These are phyloP conservation scores for Pinus taeda DNA, from an alignment of 75 land plant genomes.

Conservation along the genomic window DNA sequence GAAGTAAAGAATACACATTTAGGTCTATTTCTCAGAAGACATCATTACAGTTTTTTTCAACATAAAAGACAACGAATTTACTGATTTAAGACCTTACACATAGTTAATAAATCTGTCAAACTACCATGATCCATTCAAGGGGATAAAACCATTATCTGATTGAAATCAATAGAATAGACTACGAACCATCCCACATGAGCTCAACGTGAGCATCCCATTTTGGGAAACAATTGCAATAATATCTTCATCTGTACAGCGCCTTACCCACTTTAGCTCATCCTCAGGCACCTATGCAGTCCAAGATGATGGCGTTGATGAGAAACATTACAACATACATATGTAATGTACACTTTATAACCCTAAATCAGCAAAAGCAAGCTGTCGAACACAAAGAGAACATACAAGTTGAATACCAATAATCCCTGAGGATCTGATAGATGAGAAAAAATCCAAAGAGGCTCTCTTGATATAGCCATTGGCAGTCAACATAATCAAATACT, in stretches of 20 bases:
- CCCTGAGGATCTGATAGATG: constrained; percentile 79
- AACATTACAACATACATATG: neutral
- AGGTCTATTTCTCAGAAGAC: neutral
- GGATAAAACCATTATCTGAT: neutral
- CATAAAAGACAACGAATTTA: too few species aligned
- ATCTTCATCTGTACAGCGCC: constrained; percentile 76
- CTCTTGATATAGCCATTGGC: constrained; percentile 85
- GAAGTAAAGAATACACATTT: neutral
- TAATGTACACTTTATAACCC: neutral
- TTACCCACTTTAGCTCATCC: constrained; percentile 97
- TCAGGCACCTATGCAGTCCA: constrained; percentile 69
- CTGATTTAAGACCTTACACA: too few species aligned
- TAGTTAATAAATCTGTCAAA: too few species aligned
- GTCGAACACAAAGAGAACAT: constrained; percentile 15
- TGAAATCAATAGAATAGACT: neutral
- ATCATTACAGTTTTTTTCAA: neutral
- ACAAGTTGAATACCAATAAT: constrained; percentile 98
- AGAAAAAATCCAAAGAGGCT: constrained; percentile 71
- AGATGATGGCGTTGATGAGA: neutral
- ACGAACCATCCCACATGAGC: constrained; percentile 47
- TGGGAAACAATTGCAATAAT: constrained; percentile 83
- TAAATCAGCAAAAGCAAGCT: neutral
- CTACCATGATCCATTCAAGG: neutral
- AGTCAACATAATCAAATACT: constrained; percentile 88
- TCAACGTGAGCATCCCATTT: constrained; percentile 66